A percentile compares a stretch with the other conserved stretches of the same genome.
phyloP scores from a whole-genome alignment of 805 yeast species.

The Hanseniaspora lachancei region DNA sequence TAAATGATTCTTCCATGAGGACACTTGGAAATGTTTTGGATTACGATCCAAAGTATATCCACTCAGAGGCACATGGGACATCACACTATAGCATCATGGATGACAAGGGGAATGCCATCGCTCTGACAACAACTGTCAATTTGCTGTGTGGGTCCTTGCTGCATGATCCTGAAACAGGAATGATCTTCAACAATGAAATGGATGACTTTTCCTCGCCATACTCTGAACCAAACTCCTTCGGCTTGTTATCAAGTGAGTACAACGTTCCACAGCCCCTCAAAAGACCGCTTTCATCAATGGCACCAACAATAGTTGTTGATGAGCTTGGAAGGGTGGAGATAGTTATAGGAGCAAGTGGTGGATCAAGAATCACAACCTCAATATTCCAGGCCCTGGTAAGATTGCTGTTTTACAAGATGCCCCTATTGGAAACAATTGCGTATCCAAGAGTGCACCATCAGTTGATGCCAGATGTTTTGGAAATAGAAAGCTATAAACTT shows the following conservation, averaged over 20 bases:
- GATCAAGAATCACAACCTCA: conserved; percentile 72
- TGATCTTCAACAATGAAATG: conserved; percentile 80
- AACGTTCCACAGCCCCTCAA: conserved; percentile 64
- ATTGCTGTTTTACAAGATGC: conserved; percentile 42
- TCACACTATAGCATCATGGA: conserved; percentile 78
- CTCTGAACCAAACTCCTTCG: conserved; percentile 50
- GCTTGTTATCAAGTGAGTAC: conserved; percentile 64
- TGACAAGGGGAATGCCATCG: conserved; percentile 58
- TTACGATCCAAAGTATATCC: conserved; percentile 67
- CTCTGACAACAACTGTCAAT: conserved; percentile 81
- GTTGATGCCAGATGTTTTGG: conserved; percentile 56
- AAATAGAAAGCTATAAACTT: conserved; percentile 41
- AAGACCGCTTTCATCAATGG: conserved; percentile 73
- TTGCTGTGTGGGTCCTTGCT: conserved; percentile 70
- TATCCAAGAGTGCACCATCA: conserved; percentile 85
- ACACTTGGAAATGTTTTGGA: conserved; percentile 57
- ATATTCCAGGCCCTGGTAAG: conserved; percentile 71
- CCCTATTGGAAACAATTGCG: conserved; percentile 56
- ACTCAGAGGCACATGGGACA: conserved; percentile 79
- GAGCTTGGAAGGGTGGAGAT: conserved; percentile 42
- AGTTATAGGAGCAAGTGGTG: conserved; percentile 88
- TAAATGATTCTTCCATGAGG: conserved; percentile 27
- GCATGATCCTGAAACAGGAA: conserved; percentile 69
- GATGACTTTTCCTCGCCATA: conserved; percentile 75
- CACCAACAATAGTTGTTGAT: conserved; percentile 56